These are phyloP conservation scores for Daldinia concentrica DNA, from an alignment of 495 filamentous ascomycete species.

Conservation along the genomic window DNA sequence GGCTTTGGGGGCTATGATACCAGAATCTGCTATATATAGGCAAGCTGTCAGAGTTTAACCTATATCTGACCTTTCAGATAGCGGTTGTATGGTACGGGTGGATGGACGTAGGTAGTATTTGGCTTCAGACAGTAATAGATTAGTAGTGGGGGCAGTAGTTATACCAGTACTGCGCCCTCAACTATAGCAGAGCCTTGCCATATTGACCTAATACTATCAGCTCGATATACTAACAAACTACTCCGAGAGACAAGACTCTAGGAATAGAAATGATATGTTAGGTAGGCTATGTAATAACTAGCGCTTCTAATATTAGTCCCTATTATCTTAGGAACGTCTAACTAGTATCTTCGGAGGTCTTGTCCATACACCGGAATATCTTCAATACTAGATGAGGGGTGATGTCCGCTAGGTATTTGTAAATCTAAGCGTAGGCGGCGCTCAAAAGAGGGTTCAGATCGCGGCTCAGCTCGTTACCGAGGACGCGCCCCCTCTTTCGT, in stretches of 20 bases:
- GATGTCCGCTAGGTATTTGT: not conserved
- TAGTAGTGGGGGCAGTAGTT: not conserved
- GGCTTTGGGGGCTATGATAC: not conserved
- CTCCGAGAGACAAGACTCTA: not conserved
- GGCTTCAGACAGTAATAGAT: not conserved
- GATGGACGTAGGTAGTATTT: too few species aligned
- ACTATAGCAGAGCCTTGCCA: not conserved
- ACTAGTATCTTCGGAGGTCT: not conserved
- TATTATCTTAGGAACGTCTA: not conserved
- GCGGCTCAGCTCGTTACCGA: conserved; percentile 4
- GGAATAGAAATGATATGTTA: not conserved
- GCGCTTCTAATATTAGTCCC: not conserved
- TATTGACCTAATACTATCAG: not conserved
- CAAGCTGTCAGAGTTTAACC: not conserved
- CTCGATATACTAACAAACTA: not conserved
- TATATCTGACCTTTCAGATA: too few species aligned
- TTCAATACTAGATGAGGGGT: not conserved
- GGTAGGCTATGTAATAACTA: not conserved
- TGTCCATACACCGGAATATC: not conserved
- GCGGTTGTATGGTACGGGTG: too few species aligned
- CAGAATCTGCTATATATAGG: not conserved
- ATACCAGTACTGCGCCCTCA: not conserved
- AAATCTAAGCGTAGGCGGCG: not conserved
- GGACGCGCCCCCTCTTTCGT: not conserved
- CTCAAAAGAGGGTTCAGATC: not conserved